Base-by-base conservation (phyloP, 805 yeast species). In the Scheffersomyces coipomensis region DNA sequence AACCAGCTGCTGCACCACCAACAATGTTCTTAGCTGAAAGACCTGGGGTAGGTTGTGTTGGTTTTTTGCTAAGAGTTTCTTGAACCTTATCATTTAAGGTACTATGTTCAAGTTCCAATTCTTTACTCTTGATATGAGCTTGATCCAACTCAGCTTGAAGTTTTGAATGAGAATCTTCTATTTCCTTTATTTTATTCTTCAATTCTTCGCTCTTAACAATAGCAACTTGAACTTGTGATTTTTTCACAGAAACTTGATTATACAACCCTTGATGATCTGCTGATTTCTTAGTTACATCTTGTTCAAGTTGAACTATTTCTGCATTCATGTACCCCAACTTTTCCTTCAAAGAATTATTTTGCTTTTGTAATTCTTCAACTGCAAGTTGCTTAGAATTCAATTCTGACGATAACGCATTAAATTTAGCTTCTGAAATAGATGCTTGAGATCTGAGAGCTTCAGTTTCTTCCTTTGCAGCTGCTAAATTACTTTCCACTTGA, bases 381-480 rank as follows among this genome's bases (percentile, higher is more conserved):
- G 75, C 73, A 4, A 72, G 56, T 50, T 84, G 85, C 37, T 82
- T 65, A 33, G 76, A 77, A 47, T 78, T 79, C 46, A 84, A 69
- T 46, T 84, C 80, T 0, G 79, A 58, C 43, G 87, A 85, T 34
- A 83, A 73, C 4, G 85, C 80, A 58, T 86, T 84, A 52, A 77
- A 76, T 50, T 78, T 84, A 9, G 95, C 95, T 58, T 89, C 96
- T 2, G 85, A 76, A 31, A 86, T 73, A 0, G 88, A 77, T 1
- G 87, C 70, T 51, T 88, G 90, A 38, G 86, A 79, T 49, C 84
- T 71, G 48, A 89, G 66, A 29, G 78, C 73, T 40, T 82, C 88
- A 5, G 83, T 75, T 53, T 89, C 96, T 38, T 69, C 72, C 33
- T 73, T 78, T 0, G 89, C 77, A 6, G 73, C 62, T n/a, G 64